A percentile compares a stretch with the other conserved stretches of the same genome.
Conservation (phyloP, 2,329 filamentous ascomycete species). For the Hypoxylon sp. region DNA sequence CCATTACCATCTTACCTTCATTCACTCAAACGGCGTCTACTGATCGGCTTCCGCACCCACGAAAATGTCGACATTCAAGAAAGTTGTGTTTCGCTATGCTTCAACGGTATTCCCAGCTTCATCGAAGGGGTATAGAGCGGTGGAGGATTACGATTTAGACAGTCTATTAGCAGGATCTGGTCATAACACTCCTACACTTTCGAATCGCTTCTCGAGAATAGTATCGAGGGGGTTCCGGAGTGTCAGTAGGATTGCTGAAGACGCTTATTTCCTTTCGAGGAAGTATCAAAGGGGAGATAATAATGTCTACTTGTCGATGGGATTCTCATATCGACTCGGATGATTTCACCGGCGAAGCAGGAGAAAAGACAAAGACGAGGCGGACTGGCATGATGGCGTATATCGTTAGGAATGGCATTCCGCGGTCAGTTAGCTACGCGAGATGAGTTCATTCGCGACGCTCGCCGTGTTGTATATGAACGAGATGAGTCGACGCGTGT, state of each 20-base stretch:
- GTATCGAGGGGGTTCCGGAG: constrained; percentile 8
- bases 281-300: constrained; percentile 9
- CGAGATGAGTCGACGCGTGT: constrained; percentile 1
- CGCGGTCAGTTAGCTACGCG: neutral
- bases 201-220: neutral
- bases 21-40: constrained; percentile 1
- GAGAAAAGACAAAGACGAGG: neutral
- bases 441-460: neutral
- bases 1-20: neutral
- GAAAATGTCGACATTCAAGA: constrained; percentile 23
- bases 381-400: neutral
- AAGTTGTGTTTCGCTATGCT: constrained; percentile 12
- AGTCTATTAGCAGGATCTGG: constrained; percentile 3
- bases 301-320: constrained; percentile 17
- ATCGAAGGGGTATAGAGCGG: constrained; percentile 12
- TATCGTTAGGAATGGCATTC: neutral
- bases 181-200: constrained; percentile 1
- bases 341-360: constrained; percentile 3
- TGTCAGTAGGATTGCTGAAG: neutral
- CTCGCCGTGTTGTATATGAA: constrained; percentile 1
- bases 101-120: constrained; percentile 14
- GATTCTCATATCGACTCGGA: constrained; percentile 21
- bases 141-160: constrained; percentile 29
- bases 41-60: neutral
- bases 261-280: constrained; percentile 6